phyloP scores from a whole-genome alignment of 2,329 filamentous ascomycete genomes.

The Colletotrichum liaoningense region DNA sequence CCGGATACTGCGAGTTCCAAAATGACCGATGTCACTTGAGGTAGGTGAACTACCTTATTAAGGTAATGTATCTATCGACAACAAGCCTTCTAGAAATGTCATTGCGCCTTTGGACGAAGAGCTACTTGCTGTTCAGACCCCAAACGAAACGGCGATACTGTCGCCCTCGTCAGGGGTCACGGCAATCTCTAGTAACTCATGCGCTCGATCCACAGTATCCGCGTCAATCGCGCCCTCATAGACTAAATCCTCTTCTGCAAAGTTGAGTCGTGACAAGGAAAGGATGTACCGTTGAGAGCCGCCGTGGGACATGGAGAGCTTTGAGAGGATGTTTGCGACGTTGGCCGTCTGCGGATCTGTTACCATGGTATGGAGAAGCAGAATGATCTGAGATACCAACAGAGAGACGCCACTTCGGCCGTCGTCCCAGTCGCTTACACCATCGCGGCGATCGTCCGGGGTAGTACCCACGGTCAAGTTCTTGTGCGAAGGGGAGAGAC shows the following conservation, averaged over 20 bases:
- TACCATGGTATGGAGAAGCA: constrained; percentile 64
- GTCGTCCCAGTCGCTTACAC: constrained; percentile 21
- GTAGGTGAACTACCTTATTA: neutral
- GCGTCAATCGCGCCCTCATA: constrained; percentile 82
- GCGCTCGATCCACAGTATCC: constrained; percentile 83
- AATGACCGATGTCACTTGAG: neutral
- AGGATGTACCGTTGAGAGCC: constrained; percentile 86
- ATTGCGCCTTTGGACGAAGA: neutral
- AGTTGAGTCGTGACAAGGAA: constrained; percentile 84
- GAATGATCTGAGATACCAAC: constrained; percentile 61
- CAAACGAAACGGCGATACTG: constrained; percentile 55
- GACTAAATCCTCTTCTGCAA: constrained; percentile 81
- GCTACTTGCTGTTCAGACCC: constrained; percentile 39
- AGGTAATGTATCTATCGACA: no score
- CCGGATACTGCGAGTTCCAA: neutral
- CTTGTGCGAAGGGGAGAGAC: constrained; percentile 3
- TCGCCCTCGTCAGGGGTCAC: constrained; percentile 79
- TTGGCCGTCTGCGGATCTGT: constrained; percentile 59
- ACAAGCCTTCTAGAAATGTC: neutral
- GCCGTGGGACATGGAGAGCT: constrained; percentile 76
- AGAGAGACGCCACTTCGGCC: constrained; percentile 48
- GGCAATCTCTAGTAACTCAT: constrained; percentile 82
- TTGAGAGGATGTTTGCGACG: constrained; percentile 73
- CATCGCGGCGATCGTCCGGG: constrained; percentile 19
- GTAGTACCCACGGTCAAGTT: constrained; percentile 27